Evolutionary conservation across 495 filamentous ascomycete species (phyloP), one percentile per base, ranked within the genome.

Genomic region (Baudoinia panamericana): DNA sequence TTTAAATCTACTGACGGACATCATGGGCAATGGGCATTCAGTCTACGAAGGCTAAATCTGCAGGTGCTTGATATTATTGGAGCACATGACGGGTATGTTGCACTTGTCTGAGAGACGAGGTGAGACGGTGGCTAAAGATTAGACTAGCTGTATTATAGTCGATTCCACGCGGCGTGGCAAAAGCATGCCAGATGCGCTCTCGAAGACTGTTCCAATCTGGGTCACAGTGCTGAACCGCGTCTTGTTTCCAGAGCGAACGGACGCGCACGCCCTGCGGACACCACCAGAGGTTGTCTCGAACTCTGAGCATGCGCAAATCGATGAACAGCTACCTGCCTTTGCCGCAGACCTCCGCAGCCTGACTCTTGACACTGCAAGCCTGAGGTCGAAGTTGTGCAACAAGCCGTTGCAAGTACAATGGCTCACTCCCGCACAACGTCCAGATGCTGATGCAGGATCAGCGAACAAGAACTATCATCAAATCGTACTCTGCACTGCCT

Each of bases 1-100:
- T 97, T 95, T 63, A 97, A 97, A 67, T 92, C 84, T 63, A 97
- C 90, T 20, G 90, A 97, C 62, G 90, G 90, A 2, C 90, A 97
- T 63, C 71, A 70, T 0, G 82, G 83, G 15, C 71, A 90, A 58
- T 96, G 88, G 87, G 71, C 73, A 30, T 94, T 95, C 55, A 92
- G 78, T 61, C 68, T 72, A 21, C 69, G 88, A 53, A 70, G 90
- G 40, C 63, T 96, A 52, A 96, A 96, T 53, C 52, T 93, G 50
- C 78, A 87, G 49, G 50, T 97, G 29, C 56, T 97, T 57, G 60
- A 68, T 48, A 43, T 76, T 44, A 70, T 76, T 50, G 75, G 60
- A 34, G 59, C 48, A 32, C 46, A 72, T 59, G 73, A 76, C 49
- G 88, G 85, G 75, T 83, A 56, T 53, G 66, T 44, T 27, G 11